Evolutionary conservation across 768 basidiomycete genomes (phyloP), one percentile per base, ranked within the genome.

Genomic region (Cubamyces lactineus): DNA sequence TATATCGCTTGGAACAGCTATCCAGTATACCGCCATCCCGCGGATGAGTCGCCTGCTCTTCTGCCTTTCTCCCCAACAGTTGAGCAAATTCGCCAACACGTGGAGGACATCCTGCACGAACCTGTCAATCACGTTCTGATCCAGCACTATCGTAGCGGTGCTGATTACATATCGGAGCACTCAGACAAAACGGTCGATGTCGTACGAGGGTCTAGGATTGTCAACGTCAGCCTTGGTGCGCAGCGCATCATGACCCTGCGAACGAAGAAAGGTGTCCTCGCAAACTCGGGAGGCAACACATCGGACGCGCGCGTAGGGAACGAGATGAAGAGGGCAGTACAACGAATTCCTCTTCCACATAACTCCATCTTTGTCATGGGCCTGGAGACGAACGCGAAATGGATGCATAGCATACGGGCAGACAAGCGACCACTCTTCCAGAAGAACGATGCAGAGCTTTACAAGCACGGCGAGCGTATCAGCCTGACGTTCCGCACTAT

Each of bases 181-280:
- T 89, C 89, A 0, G 91, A 94, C 73, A 94, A 94, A 75, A 94
- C 91, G 5, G 82, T 93, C 66, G 92, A 94, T 71, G 83, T 94
- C 65, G 84, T 87, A 4, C 83, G 80, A 15, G 87, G 85, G 34
- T 89, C 90, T 7, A 85, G 79, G 56, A 88, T 93, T 64, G 89
- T 91, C 62, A 94, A 94, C 61, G 87, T 93, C 63, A 90, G 88
- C 67, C 77, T 93, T 15, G 91, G 91, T 6, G 90, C 91, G 1
- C 85, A 88, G 71, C 84, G 91, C 38, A 76, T 81, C 17, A 92
- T 93, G 90, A 87, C 84, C 0, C 79, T 93, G n/a, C 82, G 86
- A 24, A 71, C 80, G 50, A 92, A 92, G 72, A 84, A 82, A 65
- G 82, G 86, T 47, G 73, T 30, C 16, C 41, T 48, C 21, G 57